phyloP scores from a whole-genome alignment of 1,284 basidiomycete genomes.

The Ganoderma multipileum region DNA sequence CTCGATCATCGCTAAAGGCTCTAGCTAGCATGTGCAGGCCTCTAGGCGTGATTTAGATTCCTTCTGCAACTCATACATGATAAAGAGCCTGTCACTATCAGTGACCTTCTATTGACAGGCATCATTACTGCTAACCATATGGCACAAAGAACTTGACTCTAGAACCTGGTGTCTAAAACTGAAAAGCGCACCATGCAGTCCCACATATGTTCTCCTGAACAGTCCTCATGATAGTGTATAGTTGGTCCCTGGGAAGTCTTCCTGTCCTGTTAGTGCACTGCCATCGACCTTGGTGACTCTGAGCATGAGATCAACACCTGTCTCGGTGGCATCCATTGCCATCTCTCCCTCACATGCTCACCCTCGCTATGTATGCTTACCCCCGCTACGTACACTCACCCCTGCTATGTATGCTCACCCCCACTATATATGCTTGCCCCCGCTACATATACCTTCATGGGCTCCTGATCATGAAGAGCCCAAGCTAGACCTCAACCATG shows the following conservation, averaged over 20 bases:
- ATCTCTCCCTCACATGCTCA: no score
- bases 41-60: slow-evolving; percentile 65
- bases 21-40: slow-evolving; percentile 84
- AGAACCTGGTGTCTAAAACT: background rate
- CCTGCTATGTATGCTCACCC: no score
- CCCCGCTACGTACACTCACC: no score
- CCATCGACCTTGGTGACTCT: slow-evolving; percentile 95
- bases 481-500: slow-evolving; percentile 97
- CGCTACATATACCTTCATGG: no score
- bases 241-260: slow-evolving; percentile 97
- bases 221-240: slow-evolving; percentile 86
- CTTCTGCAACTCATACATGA: slow-evolving; percentile 57
- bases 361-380: no score
- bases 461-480: no score
- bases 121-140: slow-evolving; percentile 86
- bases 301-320: slow-evolving; percentile 91
- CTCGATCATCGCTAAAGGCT: slow-evolving; percentile 89
- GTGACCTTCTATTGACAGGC: slow-evolving; percentile 93
- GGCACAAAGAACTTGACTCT: slow-evolving; percentile 34
- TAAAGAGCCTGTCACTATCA: slow-evolving; percentile 81
- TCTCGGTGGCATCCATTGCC: slow-evolving; percentile 69
- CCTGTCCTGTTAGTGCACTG: slow-evolving; percentile 93
- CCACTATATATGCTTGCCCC: no score
- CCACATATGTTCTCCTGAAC: slow-evolving; percentile 77
- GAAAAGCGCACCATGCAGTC: slow-evolving; percentile 55